Evolutionary conservation across 2,329 filamentous ascomycete species (phyloP).

Genomic region (Bipolaris zeicola): DNA sequence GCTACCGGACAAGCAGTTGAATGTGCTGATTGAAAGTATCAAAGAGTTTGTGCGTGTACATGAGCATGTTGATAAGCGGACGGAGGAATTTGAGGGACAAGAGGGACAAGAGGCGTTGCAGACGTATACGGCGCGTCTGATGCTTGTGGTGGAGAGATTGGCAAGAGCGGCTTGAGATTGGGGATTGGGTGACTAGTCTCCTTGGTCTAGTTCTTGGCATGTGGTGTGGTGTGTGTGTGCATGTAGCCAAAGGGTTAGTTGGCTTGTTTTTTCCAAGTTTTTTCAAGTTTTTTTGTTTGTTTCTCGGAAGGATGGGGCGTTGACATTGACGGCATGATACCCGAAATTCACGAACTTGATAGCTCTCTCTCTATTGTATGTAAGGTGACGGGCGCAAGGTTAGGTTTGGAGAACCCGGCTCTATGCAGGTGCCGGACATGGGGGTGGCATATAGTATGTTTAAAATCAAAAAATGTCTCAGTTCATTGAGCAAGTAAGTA

Average conservation of each 20-base stretch:
- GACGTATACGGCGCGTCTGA: constrained; percentile 61
- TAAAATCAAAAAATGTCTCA: not conserved
- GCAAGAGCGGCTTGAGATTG: constrained; percentile 27
- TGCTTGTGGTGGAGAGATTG: constrained; percentile 58
- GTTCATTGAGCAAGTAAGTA: constrained; percentile 1
- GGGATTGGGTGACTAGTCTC: not conserved
- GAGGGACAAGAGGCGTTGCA: constrained; percentile 54
- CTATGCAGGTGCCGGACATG: constrained; percentile 3
- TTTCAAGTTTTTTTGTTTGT: no score
- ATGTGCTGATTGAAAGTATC: constrained; percentile 61
- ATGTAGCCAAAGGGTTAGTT: no score
- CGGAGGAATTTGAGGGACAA: constrained; percentile 52
- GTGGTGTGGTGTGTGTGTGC: no score
- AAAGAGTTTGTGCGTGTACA: constrained; percentile 67
- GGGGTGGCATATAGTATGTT: not conserved
- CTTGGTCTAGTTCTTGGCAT: no score
- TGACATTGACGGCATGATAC: constrained; percentile 8
- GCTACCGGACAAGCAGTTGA: constrained; percentile 56
- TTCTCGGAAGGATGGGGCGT: not conserved
- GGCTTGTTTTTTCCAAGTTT: no score
- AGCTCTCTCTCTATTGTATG: not conserved
- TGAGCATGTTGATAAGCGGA: constrained; percentile 60
- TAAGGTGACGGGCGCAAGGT: not conserved
- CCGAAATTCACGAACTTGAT: not conserved
- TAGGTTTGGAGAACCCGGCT: not conserved